Base-by-base conservation (phyloP, 805 yeast species). In the Blastobotrys peoriensis region DNA sequence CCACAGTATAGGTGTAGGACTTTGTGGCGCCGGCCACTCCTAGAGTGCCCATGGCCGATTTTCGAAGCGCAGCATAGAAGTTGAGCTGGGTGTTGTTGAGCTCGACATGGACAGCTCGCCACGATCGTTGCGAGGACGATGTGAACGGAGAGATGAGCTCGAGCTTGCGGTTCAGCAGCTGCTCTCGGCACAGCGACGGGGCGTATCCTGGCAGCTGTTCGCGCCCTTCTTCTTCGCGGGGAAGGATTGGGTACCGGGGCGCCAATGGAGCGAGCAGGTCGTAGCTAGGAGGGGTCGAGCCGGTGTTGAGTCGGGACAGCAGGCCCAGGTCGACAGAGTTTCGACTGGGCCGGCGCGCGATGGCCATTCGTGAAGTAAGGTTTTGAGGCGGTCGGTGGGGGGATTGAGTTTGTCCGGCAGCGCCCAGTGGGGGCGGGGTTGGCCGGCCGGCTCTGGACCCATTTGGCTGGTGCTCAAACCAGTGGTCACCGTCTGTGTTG, bases 21-120 rank as follows among this genome's bases (percentile, higher is more conserved):
- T 34, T 16, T 25, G 30, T 8, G 33, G 30, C 16, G 21, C 8
- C 39, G 10, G 10, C 44, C 33, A 9, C 22, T 27, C 8, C 40
- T 15, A 2, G 18, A 10, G 6, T 22, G 2, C 34, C 28, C 38
- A 20, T 23, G 19, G 33, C 10, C n/a, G 27, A 5, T 10, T 40
- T 40, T 18, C 28, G 30, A 4, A 10, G 10, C 25, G 33, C 36
- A 15, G 63, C 55, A 60, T 83, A 85, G 44, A 89, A 67, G 61
- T 84, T 84, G 28, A 89, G 66, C 64, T 86, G 95, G 1, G 97
- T 89, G 16, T 91, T 85, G 68, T 89, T 87, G 41, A 89, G 67
- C 57, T 84, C 94, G 62, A 86, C 69, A 18, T 83, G 68, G 36
- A 74, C 73, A 36, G 73, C 68, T 53, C 71, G 74, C 98, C 98